Base-by-base conservation (phyloP, 306 rosid species). In the Cicer cuneatum region DNA sequence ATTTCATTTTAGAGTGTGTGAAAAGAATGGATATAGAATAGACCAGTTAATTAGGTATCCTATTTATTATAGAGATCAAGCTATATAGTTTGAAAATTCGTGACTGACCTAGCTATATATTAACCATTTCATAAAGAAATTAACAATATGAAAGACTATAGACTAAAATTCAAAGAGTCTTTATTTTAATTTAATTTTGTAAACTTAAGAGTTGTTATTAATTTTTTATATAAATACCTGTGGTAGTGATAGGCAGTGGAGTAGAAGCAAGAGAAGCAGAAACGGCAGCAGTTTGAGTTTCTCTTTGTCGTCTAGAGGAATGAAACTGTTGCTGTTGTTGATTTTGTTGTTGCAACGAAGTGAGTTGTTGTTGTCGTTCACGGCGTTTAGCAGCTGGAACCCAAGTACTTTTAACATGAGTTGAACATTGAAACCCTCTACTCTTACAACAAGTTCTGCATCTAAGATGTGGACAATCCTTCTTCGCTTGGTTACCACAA, bases 361-460 rank as follows among this genome's bases (percentile, higher is more conserved):
- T 7, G 7, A 90, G 89, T 15, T 90, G 96, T 14, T 92, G 91
- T 16, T 86, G 99, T 8, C 99, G 83, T 57, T 94, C 99, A 1
- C 99, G 93, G 79, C 99, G 94, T 61, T 76, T 94, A 0, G 96
- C 85, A 0, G 99, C 99, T 0, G 99, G 96, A 59, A 94, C 96
- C 99, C 99, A 94, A 21, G 99, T 94, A 87, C 99, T 94, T 87
- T 84, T 94, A 6, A 94, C 89, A 83, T 94, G 99, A 2, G 99
- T 94, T 35, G 83, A 91, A 65, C 99, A 94, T 66, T 82, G 96
- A 84, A 90, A 84, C 87, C 99, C 99, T 85, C 99, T 90, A 79
- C 97, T 94, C 76, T 89, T 92, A 53, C 99, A 94, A 59, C 99
- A 94, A 14, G 99, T 94, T 40, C 99, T 80, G 81, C 99, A 94